phyloP scores from a whole-genome alignment of 225 moss, liverwort and hornwort species.

The Ulota crispa region DNA sequence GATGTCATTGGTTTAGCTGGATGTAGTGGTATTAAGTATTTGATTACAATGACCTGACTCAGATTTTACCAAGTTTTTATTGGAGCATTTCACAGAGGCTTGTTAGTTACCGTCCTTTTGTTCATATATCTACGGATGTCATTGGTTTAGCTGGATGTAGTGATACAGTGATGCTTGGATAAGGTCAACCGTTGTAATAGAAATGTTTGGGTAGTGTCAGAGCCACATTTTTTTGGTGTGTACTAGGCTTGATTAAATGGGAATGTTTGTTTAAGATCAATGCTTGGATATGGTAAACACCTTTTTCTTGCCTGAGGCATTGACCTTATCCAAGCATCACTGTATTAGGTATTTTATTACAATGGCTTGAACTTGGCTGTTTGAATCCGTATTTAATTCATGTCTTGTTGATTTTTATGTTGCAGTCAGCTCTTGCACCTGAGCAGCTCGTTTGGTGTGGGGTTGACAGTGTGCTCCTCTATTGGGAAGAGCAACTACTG shows the following conservation, averaged over 20 bases:
- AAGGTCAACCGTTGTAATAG: no score
- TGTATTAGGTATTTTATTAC: constrained; percentile 9
- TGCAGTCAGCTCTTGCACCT: constrained; percentile 88
- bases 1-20: neutral
- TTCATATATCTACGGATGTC: neutral
- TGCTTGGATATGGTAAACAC: no score
- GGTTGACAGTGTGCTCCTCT: constrained; percentile 81
- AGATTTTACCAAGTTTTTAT: constrained; percentile 79
- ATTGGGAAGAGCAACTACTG: constrained; percentile 86
- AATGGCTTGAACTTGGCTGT: neutral
- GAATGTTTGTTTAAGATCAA: no score
- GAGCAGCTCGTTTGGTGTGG: constrained; percentile 99
- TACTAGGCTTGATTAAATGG: no score
- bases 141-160: neutral
- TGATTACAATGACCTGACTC: constrained; percentile 16
- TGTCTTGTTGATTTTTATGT: constrained; percentile 26
- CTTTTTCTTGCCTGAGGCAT: no score
- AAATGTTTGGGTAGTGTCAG: no score
- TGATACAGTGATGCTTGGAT: no score
- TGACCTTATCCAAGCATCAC: no score
- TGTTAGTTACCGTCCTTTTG: neutral
- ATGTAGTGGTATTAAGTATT: neutral
- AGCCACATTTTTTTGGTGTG: no score
- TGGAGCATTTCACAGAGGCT: constrained; percentile 85
- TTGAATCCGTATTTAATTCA: constrained; percentile 8